phyloP scores from a whole-genome alignment of 2,329 filamentous ascomycete genomes.

The Sarocladium strictum region DNA sequence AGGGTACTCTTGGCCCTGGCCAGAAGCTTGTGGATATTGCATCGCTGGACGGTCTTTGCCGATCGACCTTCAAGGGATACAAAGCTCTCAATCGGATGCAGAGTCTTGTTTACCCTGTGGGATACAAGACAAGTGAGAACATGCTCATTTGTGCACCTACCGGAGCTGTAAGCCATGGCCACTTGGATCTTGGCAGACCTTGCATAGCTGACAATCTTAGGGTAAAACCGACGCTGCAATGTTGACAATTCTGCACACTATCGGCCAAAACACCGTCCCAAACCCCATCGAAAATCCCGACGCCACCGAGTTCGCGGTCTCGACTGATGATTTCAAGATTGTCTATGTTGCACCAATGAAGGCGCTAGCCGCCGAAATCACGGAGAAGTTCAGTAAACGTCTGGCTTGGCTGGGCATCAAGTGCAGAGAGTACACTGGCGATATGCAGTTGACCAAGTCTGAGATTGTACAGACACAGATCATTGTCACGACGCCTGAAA shows the following conservation, averaged over 20 bases:
- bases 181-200: neutral
- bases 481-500: slow-evolving; percentile 97
- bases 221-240: slow-evolving; percentile 99
- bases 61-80: slow-evolving; percentile 90
- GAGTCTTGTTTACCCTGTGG: slow-evolving; percentile 90
- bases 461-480: slow-evolving; percentile 96
- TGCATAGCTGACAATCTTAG: slow-evolving; percentile 22
- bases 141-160: slow-evolving; percentile 98
- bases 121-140: slow-evolving; percentile 93
- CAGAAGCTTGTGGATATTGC: slow-evolving; percentile 73
- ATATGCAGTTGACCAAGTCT: slow-evolving; percentile 97
- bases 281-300: slow-evolving; percentile 69
- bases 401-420: slow-evolving; percentile 90
- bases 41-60: slow-evolving; percentile 83
- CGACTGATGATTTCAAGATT: slow-evolving; percentile 88
- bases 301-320: slow-evolving; percentile 74
- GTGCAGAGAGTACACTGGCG: slow-evolving; percentile 90
- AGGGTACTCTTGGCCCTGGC: slow-evolving; percentile 65
- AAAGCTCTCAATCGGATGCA: slow-evolving; percentile 96
- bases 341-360: slow-evolving; percentile 99
- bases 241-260: slow-evolving; percentile 87
- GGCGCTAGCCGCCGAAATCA: slow-evolving; percentile 91
- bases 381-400: slow-evolving; percentile 85
- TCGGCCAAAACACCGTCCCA: slow-evolving; percentile 78
- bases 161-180: slow-evolving; percentile 56